phyloP scores from a whole-genome alignment of 2,329 filamentous ascomycete genomes.

The Exophiala aquamarina region DNA sequence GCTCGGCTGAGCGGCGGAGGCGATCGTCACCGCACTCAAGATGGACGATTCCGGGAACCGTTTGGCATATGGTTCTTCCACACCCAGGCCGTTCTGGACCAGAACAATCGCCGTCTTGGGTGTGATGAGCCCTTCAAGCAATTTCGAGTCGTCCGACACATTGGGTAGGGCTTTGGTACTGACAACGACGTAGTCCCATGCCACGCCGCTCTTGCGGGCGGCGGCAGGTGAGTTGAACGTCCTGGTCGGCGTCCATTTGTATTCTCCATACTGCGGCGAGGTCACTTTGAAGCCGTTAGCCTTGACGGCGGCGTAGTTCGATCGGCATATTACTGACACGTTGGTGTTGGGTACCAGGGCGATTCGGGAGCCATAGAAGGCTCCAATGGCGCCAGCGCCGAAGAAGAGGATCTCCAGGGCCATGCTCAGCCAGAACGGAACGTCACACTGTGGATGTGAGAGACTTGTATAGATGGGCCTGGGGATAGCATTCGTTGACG shows the following conservation, averaged over 20 bases:
- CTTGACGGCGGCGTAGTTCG: conserved; percentile 67
- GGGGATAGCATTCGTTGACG: neutral
- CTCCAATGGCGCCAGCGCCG: conserved; percentile 29
- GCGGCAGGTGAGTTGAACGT: conserved; percentile 63
- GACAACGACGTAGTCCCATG: conserved; percentile 68
- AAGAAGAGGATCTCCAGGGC: conserved; percentile 27
- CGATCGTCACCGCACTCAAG: conserved; percentile 67
- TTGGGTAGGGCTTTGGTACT: conserved; percentile 71
- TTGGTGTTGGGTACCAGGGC: conserved; percentile 42
- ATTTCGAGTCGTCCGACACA: conserved; percentile 60
- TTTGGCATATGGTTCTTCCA: conserved; percentile 64
- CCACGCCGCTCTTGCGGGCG: conserved; percentile 46
- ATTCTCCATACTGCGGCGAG: conserved; percentile 67
- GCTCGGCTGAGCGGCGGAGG: conserved; percentile 65
- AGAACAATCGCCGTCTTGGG: conserved; percentile 60
- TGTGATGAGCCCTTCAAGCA: conserved; percentile 61
- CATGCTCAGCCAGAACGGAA: conserved; percentile 6
- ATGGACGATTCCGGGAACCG: conserved; percentile 63
- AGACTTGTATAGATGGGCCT: neutral
- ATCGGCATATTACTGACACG: conserved; percentile 71
- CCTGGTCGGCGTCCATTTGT: conserved; percentile 61
- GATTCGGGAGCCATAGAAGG: conserved; percentile 28
- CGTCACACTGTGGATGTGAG: too few relatives aligned
- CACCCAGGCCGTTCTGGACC: conserved; percentile 71
- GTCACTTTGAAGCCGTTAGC: conserved; percentile 62